phyloP scores from a whole-genome alignment of 805 yeast species.

The Wickerhamiella musiphila region DNA sequence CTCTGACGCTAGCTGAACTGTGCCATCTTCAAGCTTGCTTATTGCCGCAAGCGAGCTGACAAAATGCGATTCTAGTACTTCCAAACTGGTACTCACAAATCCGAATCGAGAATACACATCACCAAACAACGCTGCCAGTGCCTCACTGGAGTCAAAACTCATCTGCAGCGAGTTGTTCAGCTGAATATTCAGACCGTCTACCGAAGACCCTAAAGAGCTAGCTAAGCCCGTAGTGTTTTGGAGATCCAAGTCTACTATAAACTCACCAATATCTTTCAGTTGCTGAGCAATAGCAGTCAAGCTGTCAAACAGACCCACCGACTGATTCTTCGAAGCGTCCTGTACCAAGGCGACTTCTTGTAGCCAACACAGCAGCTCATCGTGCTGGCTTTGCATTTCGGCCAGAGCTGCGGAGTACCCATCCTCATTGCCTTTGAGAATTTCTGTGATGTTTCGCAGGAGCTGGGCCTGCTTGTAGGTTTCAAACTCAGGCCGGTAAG shows the following conservation, averaged over 20 bases:
- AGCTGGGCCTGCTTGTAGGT: conserved; percentile 6
- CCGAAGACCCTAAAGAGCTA: no score
- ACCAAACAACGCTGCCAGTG: no score
- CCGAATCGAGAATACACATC: no score
- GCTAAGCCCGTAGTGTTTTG: neutral
- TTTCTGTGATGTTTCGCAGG: conserved; percentile 1
- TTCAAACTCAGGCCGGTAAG: conserved; percentile 13
- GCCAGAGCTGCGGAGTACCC: neutral
- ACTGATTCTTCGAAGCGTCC: neutral
- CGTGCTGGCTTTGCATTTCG: neutral
- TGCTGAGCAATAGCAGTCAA: neutral
- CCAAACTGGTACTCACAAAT: no score
- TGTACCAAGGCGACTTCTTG: neutral
- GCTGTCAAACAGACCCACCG: neutral
- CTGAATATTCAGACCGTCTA: no score
- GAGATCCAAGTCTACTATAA: neutral
- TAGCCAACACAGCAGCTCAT: neutral
- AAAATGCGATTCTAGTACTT: no score
- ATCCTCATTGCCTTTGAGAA: neutral
- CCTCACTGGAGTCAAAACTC: no score
- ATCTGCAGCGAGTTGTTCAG: no score
- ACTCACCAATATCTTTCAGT: neutral
- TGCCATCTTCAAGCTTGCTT: no score
- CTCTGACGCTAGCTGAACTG: no score
- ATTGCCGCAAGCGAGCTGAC: no score